Evolutionary conservation across 371 early-diverging fungal genomes (phyloP), one percentile per base, ranked within the genome.

Genomic region (Choanephora cucurbitarum): DNA sequence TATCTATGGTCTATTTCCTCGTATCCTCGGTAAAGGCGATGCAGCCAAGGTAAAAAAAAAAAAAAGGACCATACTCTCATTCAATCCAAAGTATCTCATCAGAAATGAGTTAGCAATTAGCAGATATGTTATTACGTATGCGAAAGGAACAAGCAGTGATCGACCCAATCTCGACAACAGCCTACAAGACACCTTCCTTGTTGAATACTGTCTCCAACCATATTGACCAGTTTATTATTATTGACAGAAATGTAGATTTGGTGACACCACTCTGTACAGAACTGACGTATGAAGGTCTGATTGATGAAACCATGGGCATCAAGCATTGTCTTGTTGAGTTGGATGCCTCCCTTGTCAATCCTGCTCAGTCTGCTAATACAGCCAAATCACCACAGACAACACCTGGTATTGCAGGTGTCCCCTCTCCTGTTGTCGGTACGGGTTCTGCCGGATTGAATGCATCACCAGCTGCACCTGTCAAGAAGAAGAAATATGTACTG

Each of bases 241-340:
- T 98, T 31, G 98, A 98, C 57, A 84, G 97, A 3, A 84, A 84
- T 31, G 90, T 91, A 5, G 98, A 98, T 69, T 65, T 95, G 41
- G 77, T 93, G 17, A 95, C 95, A 2, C 96, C 96, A 4, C 70
- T 98, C 42, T 88, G 94, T 64, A 96, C 95, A 0, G 93, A 94
- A 66, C 70, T 96, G 50, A 96, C 98, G 0, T 98, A 97, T 70
- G 92, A 95, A 70, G 96, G 96, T 2, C 75, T 96, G 21, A 83
- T 98, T 53, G 95, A 96, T 66, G 91, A 91, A 62, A 81, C 81
- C 6, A 86, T 85, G 55, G 84, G 84, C 2, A 88, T 92, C 48
- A 73, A 73, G 47, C 76, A 85, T 52, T 78, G 86, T 77, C 79
- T 84, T 55, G 84, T 88, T n/a, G 83, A 85, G 50, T 69, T 87